Base-by-base conservation (phyloP, 495 filamentous ascomycete species). In the Aspergillus funiculosus region DNA sequence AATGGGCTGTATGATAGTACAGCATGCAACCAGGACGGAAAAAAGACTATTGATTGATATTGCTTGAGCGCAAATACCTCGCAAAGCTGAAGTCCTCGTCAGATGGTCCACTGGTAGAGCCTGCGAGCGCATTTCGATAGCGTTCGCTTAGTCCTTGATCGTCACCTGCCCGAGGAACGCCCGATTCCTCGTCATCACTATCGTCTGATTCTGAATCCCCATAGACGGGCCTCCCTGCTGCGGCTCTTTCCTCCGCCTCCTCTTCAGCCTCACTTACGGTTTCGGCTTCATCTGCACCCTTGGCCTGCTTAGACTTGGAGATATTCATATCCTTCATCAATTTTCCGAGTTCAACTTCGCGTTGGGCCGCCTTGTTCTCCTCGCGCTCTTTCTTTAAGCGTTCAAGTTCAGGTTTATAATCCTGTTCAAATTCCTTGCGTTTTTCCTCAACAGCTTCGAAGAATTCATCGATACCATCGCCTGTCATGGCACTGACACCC, bases 301-400 rank as follows among this genome's bases (percentile, higher is more conserved):
- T 60, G 39, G 58, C 58, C 27, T 53, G 52, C 9, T 60, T 60
- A n/a, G 69, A 61, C 5, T 72, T 72, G 13, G 75, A 72, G 53
- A 97, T 83, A 24, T 78, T 76, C 86, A 99, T 91, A 51, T 91
- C 92, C 58, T 84, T 85, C 91, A 99, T 95, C 64, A 97, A 72
- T 72, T 85, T 87, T 18, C 85, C 83, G 28, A 97, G 68, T 58
- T 97, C 90, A 56, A 84, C 75, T 57, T 95, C 80, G 26, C 87
- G 72, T 43, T 73, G 69, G 45, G 78, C 75, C 17, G 75, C 66
- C 68, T 89, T 90, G 40, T 75, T 74, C 48, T 84, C 75, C 41
- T 94, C 87, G 11, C 85, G 75, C 62, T 88, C 81, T 45, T 81
- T 75, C 54, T 80, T 76, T 60, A 85, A 76, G 39, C 79, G 78